Evolutionary conservation across 164 flowering plant species (phyloP), one percentile per base, ranked within the genome.

Genomic region (Echeveria elegans): DNA sequence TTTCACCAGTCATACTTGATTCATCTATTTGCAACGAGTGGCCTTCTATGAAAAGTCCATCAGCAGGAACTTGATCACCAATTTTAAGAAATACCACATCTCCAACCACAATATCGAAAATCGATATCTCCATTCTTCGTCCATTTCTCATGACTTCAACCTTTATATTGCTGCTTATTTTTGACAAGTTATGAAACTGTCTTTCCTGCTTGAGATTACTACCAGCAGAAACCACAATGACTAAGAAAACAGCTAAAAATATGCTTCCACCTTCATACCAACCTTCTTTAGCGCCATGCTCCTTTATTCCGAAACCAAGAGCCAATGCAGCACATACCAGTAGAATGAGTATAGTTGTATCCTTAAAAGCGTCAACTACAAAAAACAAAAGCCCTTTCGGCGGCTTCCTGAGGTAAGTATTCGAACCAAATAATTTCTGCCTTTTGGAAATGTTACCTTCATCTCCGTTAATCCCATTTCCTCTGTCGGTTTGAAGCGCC

Each of bases 1-100:
- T 82, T 71, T 88, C 88, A 18, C 90, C 89, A 1, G 88, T 88
- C 85, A 86, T 83, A 83, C 89, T 85, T 4, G 90, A 84, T 62
- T 88, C 94, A 41, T 86, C 95, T 19, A 88, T 78, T 28, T 70
- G 79, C 56, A 88, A 45, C 1, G 94, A 86, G 65, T 81, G 78
- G 0, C 95, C 95, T 3, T 68, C 70, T 21, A 88, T 24, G 72
- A 85, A 83, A 67, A 88, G 23, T 7, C 95, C 91, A 34, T 88
- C 90, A 0, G 95, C 89, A 0, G 95, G 88, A 41, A 83, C 70
- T 53, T 86, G 95, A 75, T 88, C 91, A 0, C 91, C 95, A 3
- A 85, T 82, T 18, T 76, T 83, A 12, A 88, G 70, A 26, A 71
- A 67, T 16, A 82, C 86, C 8, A 88, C 77, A 63, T 88, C 90